These are phyloP conservation scores for Zygnema cylindricum DNA, from an alignment of 139 green algal genomes.

Conservation along the genomic window DNA sequence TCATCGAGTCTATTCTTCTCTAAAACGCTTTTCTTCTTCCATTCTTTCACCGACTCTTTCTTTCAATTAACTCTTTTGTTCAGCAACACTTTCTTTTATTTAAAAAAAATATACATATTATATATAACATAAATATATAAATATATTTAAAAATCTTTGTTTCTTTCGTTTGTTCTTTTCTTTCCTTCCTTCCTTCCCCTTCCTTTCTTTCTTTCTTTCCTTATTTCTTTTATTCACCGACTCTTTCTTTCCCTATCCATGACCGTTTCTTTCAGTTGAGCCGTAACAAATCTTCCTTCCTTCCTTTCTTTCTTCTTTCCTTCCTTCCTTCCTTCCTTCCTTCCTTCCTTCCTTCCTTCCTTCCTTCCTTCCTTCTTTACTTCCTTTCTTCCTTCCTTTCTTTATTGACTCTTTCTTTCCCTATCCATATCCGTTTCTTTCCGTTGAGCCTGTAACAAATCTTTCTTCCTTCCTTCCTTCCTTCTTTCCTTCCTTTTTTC, in stretches of 20 bases:
- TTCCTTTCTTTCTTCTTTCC: neutral
- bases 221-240: neutral
- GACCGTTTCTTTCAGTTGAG: neutral
- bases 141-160: too few species aligned
- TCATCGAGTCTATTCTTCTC: too few species aligned
- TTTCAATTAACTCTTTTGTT: too few species aligned
- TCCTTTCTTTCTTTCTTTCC: neutral
- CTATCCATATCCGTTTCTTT: neutral
- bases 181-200: neutral
- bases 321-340: neutral
- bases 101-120: too few species aligned
- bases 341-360: neutral
- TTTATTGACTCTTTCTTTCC: constrained; percentile 5
- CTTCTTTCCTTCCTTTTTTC: neutral
- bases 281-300: neutral
- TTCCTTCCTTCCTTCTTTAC: neutral
- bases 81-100: too few species aligned
- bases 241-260: neutral
- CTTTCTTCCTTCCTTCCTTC: constrained; percentile 14
- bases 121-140: too few species aligned
- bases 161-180: too few species aligned
- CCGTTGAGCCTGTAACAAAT: neutral
- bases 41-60: too few species aligned
- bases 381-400: neutral
- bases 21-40: too few species aligned